phyloP scores from a whole-genome alignment of 306 rosid species.

The Ziziphus jujuba region DNA sequence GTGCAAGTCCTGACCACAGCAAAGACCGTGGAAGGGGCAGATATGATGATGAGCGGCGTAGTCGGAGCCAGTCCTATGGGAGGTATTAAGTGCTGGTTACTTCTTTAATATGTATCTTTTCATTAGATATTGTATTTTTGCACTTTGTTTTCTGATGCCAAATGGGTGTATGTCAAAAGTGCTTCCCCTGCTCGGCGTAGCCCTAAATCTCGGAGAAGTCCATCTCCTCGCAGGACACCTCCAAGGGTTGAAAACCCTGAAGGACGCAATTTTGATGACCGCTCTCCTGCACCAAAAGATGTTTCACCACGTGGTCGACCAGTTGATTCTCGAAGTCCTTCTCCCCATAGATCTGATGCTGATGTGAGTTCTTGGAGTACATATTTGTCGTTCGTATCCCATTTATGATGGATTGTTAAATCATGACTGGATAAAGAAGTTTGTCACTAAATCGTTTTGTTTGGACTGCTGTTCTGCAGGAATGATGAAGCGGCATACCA shows the following conservation, averaged over 20 bases:
- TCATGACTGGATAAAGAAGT: neutral
- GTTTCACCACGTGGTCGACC: slow-evolving; percentile 38
- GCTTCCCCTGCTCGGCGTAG: slow-evolving; percentile 46
- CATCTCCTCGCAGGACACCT: slow-evolving; percentile 45
- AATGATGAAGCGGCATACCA: slow-evolving; percentile 30
- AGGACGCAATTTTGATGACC: slow-evolving; percentile 27
- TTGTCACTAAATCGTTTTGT: slow-evolving; percentile 4
- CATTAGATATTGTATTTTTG: slow-evolving; percentile 7
- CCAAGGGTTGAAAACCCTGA: slow-evolving; percentile 42
- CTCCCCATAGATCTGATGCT: slow-evolving; percentile 55
- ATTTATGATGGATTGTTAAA: neutral
- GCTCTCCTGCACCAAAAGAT: slow-evolving; percentile 42
- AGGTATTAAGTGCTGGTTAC: slow-evolving; percentile 35
- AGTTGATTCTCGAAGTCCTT: slow-evolving; percentile 56
- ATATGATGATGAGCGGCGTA: slow-evolving; percentile 52
- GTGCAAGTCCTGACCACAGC: slow-evolving; percentile 51
- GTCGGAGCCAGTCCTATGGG: slow-evolving; percentile 58
- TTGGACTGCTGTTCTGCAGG: slow-evolving; percentile 35
- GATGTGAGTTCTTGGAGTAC: slow-evolving; percentile 43
- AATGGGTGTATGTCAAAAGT: slow-evolving; percentile 28
- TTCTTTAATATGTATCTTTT: neutral
- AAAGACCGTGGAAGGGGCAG: slow-evolving; percentile 47
- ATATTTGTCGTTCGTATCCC: neutral
- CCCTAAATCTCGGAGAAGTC: slow-evolving; percentile 37
- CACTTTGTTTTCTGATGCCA: slow-evolving; percentile 25